These are phyloP conservation scores for Kalanchoe fedtschenkoi DNA, from an alignment of 164 flowering plant genomes.

Conservation along the genomic window DNA sequence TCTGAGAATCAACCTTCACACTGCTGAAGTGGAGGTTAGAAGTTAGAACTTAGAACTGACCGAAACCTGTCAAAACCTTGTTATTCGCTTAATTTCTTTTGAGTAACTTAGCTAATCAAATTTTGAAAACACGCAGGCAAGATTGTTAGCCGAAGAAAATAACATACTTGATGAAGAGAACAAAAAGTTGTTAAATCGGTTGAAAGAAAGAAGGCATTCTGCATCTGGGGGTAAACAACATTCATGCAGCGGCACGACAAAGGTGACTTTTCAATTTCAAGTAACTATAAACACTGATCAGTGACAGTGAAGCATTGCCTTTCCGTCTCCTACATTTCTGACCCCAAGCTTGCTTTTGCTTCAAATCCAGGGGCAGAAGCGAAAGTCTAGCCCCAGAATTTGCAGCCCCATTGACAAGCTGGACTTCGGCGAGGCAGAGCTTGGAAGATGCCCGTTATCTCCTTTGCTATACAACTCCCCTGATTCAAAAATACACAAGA, in stretches of 20 bases:
- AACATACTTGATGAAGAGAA: conserved; percentile 55
- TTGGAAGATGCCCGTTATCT: conserved; percentile 53
- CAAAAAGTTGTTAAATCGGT: conserved; percentile 42
- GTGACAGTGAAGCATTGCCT: neutral
- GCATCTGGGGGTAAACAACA: conserved; percentile 49
- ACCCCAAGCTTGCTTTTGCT: too few species aligned
- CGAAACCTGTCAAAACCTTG: neutral
- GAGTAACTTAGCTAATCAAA: neutral
- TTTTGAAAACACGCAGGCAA: conserved; percentile 30
- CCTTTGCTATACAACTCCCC: conserved; percentile 59
- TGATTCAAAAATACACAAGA: conserved; percentile 36
- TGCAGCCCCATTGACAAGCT: conserved; percentile 38
- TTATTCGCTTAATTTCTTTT: neutral
- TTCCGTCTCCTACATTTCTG: neutral
- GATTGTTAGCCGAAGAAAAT: conserved; percentile 48
- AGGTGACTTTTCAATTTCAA: conserved; percentile 36
- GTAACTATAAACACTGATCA: neutral
- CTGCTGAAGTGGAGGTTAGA: conserved; percentile 77
- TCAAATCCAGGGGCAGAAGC: conserved; percentile 57
- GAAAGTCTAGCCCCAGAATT: conserved; percentile 49
- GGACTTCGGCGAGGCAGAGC: conserved; percentile 36
- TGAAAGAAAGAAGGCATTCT: conserved; percentile 25
- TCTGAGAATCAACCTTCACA: conserved; percentile 43
- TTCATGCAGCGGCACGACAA: conserved; percentile 38
- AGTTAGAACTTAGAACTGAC: neutral